Conservation (phyloP, 2,329 filamentous ascomycete genomes). For the Calonectria hongkongensis region DNA sequence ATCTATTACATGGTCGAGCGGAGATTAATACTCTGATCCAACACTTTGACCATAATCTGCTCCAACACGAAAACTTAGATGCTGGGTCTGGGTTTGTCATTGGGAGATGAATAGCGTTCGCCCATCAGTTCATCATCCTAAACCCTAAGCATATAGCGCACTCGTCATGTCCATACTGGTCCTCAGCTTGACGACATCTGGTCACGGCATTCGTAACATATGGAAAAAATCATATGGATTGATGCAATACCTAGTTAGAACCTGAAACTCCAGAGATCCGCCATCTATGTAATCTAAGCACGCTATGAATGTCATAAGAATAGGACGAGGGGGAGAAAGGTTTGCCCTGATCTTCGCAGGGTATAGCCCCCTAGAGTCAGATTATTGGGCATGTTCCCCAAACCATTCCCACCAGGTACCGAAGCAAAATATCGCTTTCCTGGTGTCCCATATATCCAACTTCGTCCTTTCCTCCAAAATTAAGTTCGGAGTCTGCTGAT, state of each 20-base stretch:
- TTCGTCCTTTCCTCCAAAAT: slow-evolving; percentile 41
- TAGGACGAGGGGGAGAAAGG: slow-evolving; percentile 1
- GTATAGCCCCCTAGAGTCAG: slow-evolving; percentile 25
- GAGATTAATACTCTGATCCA: slow-evolving; percentile 4
- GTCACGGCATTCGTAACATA: not conserved
- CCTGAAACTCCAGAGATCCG: slow-evolving; percentile 40
- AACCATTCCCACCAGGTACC: slow-evolving; percentile 13
- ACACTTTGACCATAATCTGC: not conserved
- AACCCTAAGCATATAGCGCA: not conserved
- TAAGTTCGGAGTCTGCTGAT: slow-evolving; percentile 36
- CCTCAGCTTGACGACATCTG: not conserved
- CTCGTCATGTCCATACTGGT: not conserved
- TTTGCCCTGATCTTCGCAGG: not conserved
- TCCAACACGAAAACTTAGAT: not conserved
- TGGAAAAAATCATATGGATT: slow-evolving; percentile 32
- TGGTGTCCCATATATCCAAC: slow-evolving; percentile 46
- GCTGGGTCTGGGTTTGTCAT: too few relatives aligned
- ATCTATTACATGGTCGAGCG: not conserved
- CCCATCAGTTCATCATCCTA: not conserved
- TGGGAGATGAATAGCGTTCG: not conserved
- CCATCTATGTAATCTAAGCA: slow-evolving; percentile 31
- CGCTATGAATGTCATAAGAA: slow-evolving; percentile 23
- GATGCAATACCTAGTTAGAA: slow-evolving; percentile 39
- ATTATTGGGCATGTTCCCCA: slow-evolving; percentile 6
- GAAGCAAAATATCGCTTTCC: slow-evolving; percentile 37